These are phyloP conservation scores for Schizonepeta tenuifolia DNA, from an alignment of 257 asterid species.

Conservation along the genomic window DNA sequence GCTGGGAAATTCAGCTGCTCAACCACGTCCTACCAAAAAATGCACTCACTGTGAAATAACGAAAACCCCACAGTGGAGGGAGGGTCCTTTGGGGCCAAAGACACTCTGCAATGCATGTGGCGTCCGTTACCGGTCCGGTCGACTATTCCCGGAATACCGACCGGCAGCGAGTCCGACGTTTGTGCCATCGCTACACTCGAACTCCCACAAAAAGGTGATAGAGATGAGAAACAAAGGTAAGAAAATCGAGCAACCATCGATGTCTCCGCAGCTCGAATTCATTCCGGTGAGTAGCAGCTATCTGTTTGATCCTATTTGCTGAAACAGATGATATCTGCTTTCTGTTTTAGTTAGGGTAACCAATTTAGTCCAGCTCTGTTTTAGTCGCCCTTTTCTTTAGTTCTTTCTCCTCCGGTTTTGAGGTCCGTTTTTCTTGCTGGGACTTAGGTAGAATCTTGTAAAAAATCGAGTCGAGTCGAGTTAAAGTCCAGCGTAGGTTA, in stretches of 20 bases:
- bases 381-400: not conserved
- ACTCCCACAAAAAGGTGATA: slow-evolving; percentile 63
- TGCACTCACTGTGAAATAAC: slow-evolving; percentile 82
- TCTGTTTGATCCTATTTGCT: slow-evolving; percentile 50
- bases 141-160: slow-evolving; percentile 78
- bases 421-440: slow-evolving; percentile 25
- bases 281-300: slow-evolving; percentile 51
- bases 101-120: slow-evolving; percentile 96
- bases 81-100: slow-evolving; percentile 86
- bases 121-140: slow-evolving; percentile 82
- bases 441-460: slow-evolving; percentile 40
- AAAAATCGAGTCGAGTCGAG: slow-evolving; percentile 27
- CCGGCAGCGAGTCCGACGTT: slow-evolving; percentile 91
- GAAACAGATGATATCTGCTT: slow-evolving; percentile 33
- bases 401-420: not conserved
- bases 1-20: slow-evolving; percentile 13
- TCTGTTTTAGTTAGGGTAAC: slow-evolving; percentile 39
- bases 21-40: slow-evolving; percentile 41
- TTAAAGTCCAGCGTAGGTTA: slow-evolving; percentile 30
- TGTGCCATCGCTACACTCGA: slow-evolving; percentile 76
- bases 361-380: slow-evolving; percentile 31
- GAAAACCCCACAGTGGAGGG: slow-evolving; percentile 93
- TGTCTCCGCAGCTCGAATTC: slow-evolving; percentile 49
- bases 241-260: slow-evolving; percentile 22
- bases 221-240: slow-evolving; percentile 57